Conservation (phyloP, 257 asterid species). For the Scutellaria baicalensis region DNA sequence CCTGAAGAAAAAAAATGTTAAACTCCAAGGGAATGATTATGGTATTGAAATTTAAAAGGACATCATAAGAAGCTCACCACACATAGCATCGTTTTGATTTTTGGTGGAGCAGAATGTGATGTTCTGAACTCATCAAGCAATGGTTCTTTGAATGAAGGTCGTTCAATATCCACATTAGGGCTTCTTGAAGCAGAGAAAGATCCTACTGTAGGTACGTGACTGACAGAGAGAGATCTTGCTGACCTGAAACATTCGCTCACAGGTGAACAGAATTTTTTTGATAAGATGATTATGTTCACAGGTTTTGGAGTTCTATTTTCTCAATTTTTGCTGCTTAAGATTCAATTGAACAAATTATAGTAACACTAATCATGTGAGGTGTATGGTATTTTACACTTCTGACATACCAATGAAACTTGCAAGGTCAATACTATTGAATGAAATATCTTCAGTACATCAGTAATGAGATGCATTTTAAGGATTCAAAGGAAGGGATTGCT, state of each 20-base stretch:
- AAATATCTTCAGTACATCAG: not conserved
- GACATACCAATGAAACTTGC: not conserved
- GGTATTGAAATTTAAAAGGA: not conserved
- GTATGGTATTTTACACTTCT: not conserved
- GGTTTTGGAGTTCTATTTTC: not conserved
- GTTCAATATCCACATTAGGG: constrained; percentile 32
- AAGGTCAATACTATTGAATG: not conserved
- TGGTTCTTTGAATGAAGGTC: constrained; percentile 27
- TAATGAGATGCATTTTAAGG: not conserved
- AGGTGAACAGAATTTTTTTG: not conserved
- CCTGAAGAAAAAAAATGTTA: constrained; percentile 35
- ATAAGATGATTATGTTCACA: not conserved
- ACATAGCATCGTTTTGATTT: constrained; percentile 46
- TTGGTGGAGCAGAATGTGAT: constrained; percentile 32
- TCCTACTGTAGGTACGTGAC: constrained; percentile 41
- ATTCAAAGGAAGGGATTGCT: constrained; percentile 7
- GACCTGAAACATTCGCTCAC: constrained; percentile 41
- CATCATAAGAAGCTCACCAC: constrained; percentile 40
- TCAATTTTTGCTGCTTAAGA: not conserved
- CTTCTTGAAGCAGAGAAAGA: constrained; percentile 30
- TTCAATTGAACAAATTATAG: not conserved
- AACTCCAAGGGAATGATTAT: not conserved
- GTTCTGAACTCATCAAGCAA: constrained; percentile 35
- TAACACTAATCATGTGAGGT: not conserved
- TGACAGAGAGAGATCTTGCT: constrained; percentile 65